Evolutionary conservation across 202 grass and related monocot genomes (phyloP).

Genomic region (Panicum virgatum): DNA sequence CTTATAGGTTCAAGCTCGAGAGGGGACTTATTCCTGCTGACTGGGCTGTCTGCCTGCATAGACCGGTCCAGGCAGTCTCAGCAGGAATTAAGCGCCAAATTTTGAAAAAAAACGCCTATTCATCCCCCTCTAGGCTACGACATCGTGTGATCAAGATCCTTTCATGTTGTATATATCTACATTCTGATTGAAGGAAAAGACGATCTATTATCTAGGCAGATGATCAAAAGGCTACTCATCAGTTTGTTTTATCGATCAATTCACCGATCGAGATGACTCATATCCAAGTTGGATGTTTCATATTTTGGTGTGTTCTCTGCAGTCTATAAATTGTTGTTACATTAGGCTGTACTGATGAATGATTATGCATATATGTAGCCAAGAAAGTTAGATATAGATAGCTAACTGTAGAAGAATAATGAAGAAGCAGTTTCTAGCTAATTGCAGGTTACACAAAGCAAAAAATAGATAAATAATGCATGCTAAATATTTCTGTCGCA

Average conservation of each 20-base stretch:
- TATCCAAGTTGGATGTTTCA: constrained; percentile 23
- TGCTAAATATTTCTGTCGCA: background rate
- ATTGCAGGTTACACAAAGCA: background rate
- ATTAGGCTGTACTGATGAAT: background rate
- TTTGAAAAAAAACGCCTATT: too few relatives aligned
- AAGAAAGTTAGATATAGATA: background rate
- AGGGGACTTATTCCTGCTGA: too few relatives aligned
- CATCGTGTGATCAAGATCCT: too few relatives aligned
- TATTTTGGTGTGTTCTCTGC: constrained; percentile 12
- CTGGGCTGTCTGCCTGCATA: too few relatives aligned
- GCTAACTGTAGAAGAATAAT: background rate
- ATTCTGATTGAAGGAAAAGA: constrained; percentile 36
- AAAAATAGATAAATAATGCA: background rate
- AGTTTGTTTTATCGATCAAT: constrained; percentile 27
- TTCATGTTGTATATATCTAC: constrained; percentile 32
- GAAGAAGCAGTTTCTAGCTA: background rate
- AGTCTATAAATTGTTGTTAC: constrained; percentile 23
- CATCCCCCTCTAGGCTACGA: too few relatives aligned
- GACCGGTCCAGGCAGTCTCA: too few relatives aligned
- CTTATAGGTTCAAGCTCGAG: too few relatives aligned
- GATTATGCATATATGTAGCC: background rate
- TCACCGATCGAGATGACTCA: constrained; percentile 5
- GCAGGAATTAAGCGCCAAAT: too few relatives aligned
- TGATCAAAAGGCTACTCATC: constrained; percentile 19
- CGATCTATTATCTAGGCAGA: constrained; percentile 30